Conservation (phyloP, 148 eudicot species). For the Talinum fruticosum region DNA sequence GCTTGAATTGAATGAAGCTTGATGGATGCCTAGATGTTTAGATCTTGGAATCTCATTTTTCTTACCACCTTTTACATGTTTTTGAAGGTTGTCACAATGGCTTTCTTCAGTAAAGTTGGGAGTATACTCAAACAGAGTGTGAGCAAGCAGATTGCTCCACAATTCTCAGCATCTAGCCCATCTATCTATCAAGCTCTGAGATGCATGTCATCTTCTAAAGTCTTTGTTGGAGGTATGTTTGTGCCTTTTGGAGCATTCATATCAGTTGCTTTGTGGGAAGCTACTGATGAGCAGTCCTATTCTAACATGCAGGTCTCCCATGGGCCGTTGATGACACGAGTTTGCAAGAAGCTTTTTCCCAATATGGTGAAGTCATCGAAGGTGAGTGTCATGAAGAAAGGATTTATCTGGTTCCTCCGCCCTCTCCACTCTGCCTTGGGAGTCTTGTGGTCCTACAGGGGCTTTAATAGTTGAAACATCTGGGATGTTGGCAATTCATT, state of each 20-base stretch:
- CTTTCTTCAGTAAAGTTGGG: constrained; percentile 71
- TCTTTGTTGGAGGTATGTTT: constrained; percentile 77
- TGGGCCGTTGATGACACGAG: constrained; percentile 52
- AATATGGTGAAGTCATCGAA: constrained; percentile 77
- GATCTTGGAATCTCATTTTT: neutral
- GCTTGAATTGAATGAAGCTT: neutral
- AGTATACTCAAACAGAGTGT: constrained; percentile 53
- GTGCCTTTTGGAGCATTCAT: neutral
- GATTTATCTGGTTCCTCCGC: neutral
- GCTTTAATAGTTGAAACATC: neutral
- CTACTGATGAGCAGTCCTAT: neutral
- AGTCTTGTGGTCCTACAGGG: too few species aligned
- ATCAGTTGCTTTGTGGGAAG: neutral
- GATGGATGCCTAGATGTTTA: neutral
- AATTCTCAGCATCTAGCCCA: constrained; percentile 45
- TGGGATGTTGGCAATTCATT: neutral
- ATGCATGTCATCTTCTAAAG: constrained; percentile 73
- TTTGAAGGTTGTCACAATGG: constrained; percentile 43
- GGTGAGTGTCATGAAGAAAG: constrained; percentile 36
- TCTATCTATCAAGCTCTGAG: constrained; percentile 63
- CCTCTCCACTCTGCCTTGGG: too few species aligned
- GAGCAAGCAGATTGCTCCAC: constrained; percentile 43
- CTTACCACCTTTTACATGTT: neutral
- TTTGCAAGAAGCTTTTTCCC: constrained; percentile 51
- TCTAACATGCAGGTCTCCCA: constrained; percentile 60